These are phyloP conservation scores for Claviceps cyperi DNA, from an alignment of 2,329 filamentous ascomycete species.

Conservation along the genomic window DNA sequence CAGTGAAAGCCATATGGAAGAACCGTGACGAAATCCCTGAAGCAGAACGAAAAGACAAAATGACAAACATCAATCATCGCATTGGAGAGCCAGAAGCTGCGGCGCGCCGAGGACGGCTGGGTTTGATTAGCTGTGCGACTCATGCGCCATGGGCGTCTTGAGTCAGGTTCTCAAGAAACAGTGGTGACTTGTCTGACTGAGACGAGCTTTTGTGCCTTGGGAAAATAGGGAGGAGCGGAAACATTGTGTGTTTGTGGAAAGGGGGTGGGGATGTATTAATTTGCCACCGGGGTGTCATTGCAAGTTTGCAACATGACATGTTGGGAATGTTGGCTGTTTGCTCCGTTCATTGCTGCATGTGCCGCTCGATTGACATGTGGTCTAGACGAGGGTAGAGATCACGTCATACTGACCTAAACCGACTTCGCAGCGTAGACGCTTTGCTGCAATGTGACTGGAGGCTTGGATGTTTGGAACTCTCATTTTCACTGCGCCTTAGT, in stretches of 20 bases:
- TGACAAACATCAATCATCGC: too few species aligned
- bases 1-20: too few species aligned
- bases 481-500: background rate
- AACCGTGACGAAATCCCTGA: background rate
- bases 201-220: too few species aligned
- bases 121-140: background rate
- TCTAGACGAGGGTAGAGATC: background rate
- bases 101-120: background rate
- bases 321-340: background rate
- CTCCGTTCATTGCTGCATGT: background rate
- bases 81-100: background rate
- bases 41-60: background rate
- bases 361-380: background rate
- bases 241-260: background rate
- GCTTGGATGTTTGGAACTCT: background rate
- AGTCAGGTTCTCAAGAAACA: too few species aligned
- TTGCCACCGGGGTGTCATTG: background rate
- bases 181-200: background rate
- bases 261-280: background rate
- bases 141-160: background rate
- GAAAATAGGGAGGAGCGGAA: background rate
- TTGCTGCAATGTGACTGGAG: background rate
- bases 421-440: background rate
- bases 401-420: conserved; percentile 1
- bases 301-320: background rate